A percentile compares a stretch with the other conserved stretches of the same genome.
phyloP scores from a whole-genome alignment of 169 alveolate species.

The Plasmodium coatneyi region DNA sequence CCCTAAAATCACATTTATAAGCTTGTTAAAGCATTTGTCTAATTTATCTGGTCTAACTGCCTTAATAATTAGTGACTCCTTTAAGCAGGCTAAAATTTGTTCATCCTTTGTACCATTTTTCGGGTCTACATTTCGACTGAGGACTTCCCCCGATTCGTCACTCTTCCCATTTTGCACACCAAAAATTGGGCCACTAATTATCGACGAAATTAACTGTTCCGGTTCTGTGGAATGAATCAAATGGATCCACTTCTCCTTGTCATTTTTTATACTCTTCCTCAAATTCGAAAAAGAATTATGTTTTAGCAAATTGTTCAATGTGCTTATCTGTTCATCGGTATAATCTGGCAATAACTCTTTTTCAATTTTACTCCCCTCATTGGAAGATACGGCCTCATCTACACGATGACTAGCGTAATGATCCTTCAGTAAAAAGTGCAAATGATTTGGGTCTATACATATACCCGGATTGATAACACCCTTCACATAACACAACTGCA shows the following conservation, averaged over 20 bases:
- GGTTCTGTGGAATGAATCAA: conserved; percentile 72
- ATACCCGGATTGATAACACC: conserved; percentile 45
- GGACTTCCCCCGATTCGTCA: conserved; percentile 11
- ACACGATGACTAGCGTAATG: conserved; percentile 61
- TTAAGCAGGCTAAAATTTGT: conserved; percentile 48
- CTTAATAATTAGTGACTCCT: conserved; percentile 84
- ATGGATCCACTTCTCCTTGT: conserved; percentile 50
- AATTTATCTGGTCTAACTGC: conserved; percentile 97
- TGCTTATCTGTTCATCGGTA: conserved; percentile 60
- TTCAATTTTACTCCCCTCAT: conserved; percentile 13
- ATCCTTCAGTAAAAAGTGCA: conserved; percentile 75
- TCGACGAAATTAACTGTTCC: conserved; percentile 39
- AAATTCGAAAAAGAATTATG: conserved; percentile 58
- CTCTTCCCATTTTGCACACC: conserved; percentile 19
- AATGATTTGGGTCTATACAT: not conserved
- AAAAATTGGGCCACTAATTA: conserved; percentile 19
- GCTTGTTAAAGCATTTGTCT: conserved; percentile 83
- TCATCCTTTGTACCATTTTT: conserved; percentile 10
- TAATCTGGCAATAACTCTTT: conserved; percentile 55
- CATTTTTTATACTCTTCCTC: conserved; percentile 26
- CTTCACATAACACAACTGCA: conserved; percentile 56
- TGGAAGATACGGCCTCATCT: not conserved
- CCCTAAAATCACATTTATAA: conserved; percentile 91
- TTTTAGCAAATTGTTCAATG: conserved; percentile 17
- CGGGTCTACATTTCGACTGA: not conserved